These are phyloP conservation scores for Aphanomyces astaci DNA, from an alignment of 352 stramenopile species.

Conservation along the genomic window DNA sequence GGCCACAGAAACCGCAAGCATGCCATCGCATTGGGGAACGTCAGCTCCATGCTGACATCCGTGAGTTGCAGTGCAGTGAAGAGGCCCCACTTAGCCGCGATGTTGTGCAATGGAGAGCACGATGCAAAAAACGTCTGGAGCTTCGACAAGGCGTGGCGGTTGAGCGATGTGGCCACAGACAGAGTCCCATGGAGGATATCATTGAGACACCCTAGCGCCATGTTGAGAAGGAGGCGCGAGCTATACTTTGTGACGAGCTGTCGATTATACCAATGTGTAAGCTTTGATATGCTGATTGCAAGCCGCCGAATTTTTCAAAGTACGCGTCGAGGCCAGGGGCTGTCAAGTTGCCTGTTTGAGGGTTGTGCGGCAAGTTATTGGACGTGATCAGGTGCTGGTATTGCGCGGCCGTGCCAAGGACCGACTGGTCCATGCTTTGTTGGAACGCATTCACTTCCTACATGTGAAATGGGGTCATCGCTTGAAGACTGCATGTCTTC, in stretches of 20 bases:
- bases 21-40: background rate
- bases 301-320: background rate
- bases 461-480: background rate
- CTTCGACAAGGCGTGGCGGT: background rate
- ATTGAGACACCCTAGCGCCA: background rate
- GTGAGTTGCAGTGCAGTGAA: background rate
- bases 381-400: background rate
- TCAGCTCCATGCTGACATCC: background rate
- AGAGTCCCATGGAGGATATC: background rate
- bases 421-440: background rate
- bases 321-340: background rate
- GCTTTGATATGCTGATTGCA: background rate
- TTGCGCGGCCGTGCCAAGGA: background rate
- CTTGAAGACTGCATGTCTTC: too few relatives aligned
- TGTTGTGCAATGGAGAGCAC: background rate
- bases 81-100: background rate
- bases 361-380: background rate
- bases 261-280: background rate
- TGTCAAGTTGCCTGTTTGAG: background rate
- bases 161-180: background rate
- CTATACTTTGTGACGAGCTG: too few relatives aligned
- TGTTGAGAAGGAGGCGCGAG: too few relatives aligned
- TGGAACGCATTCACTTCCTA: constrained; percentile 2
- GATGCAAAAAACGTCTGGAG: background rate
- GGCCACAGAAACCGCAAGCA: background rate